phyloP scores from a whole-genome alignment of 1,284 basidiomycete genomes.

The Tilletiopsis washingtonensis region DNA sequence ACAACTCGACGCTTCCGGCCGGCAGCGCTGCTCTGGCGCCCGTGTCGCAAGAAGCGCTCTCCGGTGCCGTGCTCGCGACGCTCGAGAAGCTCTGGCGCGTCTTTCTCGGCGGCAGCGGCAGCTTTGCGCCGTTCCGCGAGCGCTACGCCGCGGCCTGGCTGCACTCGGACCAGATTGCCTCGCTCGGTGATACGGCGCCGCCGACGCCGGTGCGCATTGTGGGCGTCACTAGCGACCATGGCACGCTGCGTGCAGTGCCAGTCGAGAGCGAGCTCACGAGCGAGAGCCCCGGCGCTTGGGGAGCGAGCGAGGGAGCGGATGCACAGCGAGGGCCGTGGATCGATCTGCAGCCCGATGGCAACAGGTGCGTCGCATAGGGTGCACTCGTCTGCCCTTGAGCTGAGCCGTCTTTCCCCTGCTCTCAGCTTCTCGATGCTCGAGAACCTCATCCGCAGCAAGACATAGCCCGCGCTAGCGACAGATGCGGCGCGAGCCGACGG shows the following conservation, averaged over 20 bases:
- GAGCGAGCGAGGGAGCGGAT: constrained; percentile 8
- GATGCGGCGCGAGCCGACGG: too few relatives aligned
- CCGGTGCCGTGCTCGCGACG: constrained; percentile 66
- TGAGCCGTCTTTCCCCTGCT: background rate
- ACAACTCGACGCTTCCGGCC: constrained; percentile 31
- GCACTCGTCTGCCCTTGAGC: background rate
- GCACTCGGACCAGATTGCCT: constrained; percentile 82
- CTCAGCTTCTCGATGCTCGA: constrained; percentile 75
- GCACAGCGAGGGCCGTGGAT: constrained; percentile 21
- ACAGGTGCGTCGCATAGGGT: constrained; percentile 59
- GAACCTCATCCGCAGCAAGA: constrained; percentile 70
- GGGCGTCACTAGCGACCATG: constrained; percentile 79
- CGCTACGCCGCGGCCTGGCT: constrained; percentile 72
- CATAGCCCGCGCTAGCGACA: too few relatives aligned
- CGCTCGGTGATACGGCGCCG: constrained; percentile 67
- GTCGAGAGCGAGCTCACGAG: constrained; percentile 16
- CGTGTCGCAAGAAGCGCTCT: constrained; percentile 65
- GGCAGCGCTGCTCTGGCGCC: constrained; percentile 23
- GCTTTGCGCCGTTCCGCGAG: constrained; percentile 39
- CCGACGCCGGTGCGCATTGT: constrained; percentile 66
- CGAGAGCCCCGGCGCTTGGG: constrained; percentile 25
- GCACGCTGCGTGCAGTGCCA: constrained; percentile 73
- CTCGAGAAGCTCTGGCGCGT: constrained; percentile 71
- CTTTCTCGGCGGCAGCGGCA: constrained; percentile 56
- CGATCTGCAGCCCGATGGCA: constrained; percentile 83